These are phyloP conservation scores for Aquilaria sinensis DNA, from an alignment of 345 rosid genomes.

Conservation along the genomic window DNA sequence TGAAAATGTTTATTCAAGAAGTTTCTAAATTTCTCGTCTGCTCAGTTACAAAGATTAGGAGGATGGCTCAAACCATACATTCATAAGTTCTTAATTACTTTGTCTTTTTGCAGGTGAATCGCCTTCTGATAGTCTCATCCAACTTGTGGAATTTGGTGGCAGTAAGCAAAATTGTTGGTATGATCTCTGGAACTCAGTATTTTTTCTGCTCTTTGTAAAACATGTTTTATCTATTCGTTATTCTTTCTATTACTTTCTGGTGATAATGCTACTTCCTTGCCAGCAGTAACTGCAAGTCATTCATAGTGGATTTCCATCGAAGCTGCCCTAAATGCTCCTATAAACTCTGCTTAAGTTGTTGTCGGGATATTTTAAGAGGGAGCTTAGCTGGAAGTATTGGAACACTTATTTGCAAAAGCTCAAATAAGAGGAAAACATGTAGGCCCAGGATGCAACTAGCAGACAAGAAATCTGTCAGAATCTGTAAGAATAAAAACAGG, in stretches of 20 bases:
- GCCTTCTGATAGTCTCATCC: slow-evolving; percentile 39
- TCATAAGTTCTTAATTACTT: slow-evolving; percentile 11
- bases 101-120: slow-evolving; percentile 36
- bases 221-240: slow-evolving; percentile 16
- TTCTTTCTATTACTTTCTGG: slow-evolving; percentile 20
- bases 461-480: slow-evolving; percentile 22
- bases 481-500: slow-evolving; percentile 17
- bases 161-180: slow-evolving; percentile 51
- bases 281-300: slow-evolving; percentile 53
- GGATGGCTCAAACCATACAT: background rate
- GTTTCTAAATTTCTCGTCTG: background rate
- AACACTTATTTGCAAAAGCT: slow-evolving; percentile 26
- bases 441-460: slow-evolving; percentile 20
- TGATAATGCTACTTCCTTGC: slow-evolving; percentile 22
- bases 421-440: slow-evolving; percentile 26
- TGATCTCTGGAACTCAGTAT: slow-evolving; percentile 23
- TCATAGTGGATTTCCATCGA: slow-evolving; percentile 54
- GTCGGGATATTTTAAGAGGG: slow-evolving; percentile 38
- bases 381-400: slow-evolving; percentile 34
- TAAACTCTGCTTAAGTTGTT: slow-evolving; percentile 58
- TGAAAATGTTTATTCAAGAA: slow-evolving; percentile 4
- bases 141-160: slow-evolving; percentile 36
- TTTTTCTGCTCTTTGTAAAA: slow-evolving; percentile 3
- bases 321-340: slow-evolving; percentile 68
- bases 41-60: too few species aligned